phyloP scores from a whole-genome alignment of 2,329 filamentous ascomycete species.

The Colletotrichum lentis region DNA sequence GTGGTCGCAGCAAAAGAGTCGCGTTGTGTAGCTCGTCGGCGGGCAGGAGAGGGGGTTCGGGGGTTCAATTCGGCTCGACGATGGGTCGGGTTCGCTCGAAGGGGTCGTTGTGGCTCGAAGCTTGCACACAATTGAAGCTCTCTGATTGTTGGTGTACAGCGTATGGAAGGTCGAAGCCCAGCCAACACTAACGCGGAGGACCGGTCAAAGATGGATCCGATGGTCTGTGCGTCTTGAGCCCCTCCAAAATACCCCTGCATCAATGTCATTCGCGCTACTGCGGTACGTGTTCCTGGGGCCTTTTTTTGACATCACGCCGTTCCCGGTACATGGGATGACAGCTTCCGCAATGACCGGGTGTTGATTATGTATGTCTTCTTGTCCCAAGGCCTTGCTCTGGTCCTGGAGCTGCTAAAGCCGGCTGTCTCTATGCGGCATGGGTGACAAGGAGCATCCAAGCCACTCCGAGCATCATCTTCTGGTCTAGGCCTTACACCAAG shows the following conservation, averaged over 20 bases:
- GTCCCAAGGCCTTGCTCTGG: neutral
- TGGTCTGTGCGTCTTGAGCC: conserved; percentile 32
- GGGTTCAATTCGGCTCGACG: conserved; percentile 32
- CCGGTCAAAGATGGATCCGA: conserved; percentile 40
- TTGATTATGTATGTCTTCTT: neutral
- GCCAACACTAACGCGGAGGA: conserved; percentile 36
- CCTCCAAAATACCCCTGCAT: conserved; percentile 34
- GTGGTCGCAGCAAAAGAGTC: conserved; percentile 24
- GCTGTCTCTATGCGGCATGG: neutral
- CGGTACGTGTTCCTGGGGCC: conserved; percentile 18
- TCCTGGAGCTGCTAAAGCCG: neutral
- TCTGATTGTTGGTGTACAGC: conserved; percentile 34
- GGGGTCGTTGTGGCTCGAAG: conserved; percentile 28
- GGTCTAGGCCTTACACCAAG: too few species aligned
- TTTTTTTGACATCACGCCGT: conserved; percentile 34
- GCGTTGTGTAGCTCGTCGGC: conserved; percentile 37
- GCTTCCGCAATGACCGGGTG: conserved; percentile 14
- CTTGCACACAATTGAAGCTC: conserved; percentile 33
- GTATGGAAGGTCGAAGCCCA: conserved; percentile 27
- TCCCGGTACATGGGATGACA: conserved; percentile 32
- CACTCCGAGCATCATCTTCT: neutral
- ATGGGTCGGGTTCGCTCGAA: conserved; percentile 35
- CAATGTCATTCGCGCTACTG: conserved; percentile 17
- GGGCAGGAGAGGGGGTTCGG: conserved; percentile 5
- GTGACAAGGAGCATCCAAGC: neutral